Conservation (phyloP, 1,284 basidiomycete genomes). For the Taiwanofungus camphoratus region DNA sequence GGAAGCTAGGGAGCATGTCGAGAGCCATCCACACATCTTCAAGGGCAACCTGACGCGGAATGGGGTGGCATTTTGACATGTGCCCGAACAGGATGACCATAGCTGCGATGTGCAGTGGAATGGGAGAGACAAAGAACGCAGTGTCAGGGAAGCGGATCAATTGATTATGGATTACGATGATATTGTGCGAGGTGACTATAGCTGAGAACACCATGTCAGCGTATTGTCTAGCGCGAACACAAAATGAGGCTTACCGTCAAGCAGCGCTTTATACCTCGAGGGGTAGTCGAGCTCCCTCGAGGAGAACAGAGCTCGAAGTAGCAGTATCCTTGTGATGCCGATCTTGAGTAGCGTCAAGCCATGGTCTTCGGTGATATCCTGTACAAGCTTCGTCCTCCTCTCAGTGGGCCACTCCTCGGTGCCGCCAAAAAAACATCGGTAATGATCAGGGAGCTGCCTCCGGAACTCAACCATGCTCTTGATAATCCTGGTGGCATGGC, state of each 20-base stretch:
- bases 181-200: slow-evolving; percentile 77
- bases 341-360: slow-evolving; percentile 76
- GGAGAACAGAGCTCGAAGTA: slow-evolving; percentile 71
- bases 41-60: slow-evolving; percentile 56
- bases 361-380: slow-evolving; percentile 69
- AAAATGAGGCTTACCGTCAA: slow-evolving; percentile 52
- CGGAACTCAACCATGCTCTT: slow-evolving; percentile 67
- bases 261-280: slow-evolving; percentile 60
- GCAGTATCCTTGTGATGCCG: slow-evolving; percentile 70
- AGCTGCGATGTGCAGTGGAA: slow-evolving; percentile 78
- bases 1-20: slow-evolving; percentile 77
- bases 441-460: slow-evolving; percentile 58
- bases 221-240: no score
- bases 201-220: no score
- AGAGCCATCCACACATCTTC: slow-evolving; percentile 80
- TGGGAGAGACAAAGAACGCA: slow-evolving; percentile 80
- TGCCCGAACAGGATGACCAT: slow-evolving; percentile 84
- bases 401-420: slow-evolving; percentile 67
- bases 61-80: slow-evolving; percentile 66
- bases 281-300: slow-evolving; percentile 60
- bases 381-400: slow-evolving; percentile 56
- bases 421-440: slow-evolving; percentile 66
- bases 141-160: slow-evolving; percentile 77
- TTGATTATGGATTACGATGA: slow-evolving; percentile 74
- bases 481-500: slow-evolving; percentile 70